Percentiles rank a stretch among this genome's conserved stretches.
These are phyloP conservation scores for Pleurotus djamor DNA, from an alignment of 768 basidiomycete species.

Conservation along the genomic window DNA sequence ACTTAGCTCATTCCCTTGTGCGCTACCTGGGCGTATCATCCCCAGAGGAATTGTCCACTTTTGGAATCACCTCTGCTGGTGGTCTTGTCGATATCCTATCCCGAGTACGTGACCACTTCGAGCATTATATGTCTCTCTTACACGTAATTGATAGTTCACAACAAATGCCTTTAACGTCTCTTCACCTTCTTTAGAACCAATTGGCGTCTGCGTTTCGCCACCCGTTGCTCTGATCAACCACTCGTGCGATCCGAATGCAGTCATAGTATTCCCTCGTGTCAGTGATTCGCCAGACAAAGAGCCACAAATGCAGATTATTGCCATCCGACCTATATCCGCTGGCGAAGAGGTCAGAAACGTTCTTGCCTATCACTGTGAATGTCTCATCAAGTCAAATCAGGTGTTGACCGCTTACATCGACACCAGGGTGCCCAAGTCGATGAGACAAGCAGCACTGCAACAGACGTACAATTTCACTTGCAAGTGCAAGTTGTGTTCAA, in stretches of 20 bases:
- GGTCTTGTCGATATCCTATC: constrained; percentile 75
- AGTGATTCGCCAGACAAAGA: constrained; percentile 34
- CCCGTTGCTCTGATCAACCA: constrained; percentile 83
- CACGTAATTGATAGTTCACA: constrained; percentile 56
- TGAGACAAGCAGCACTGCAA: constrained; percentile 54
- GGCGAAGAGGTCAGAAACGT: constrained; percentile 64
- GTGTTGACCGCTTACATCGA: constrained; percentile 86
- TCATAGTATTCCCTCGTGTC: constrained; percentile 82
- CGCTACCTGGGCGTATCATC: constrained; percentile 64
- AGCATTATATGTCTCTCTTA: constrained; percentile 5
- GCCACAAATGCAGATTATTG: constrained; percentile 71
- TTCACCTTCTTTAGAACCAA: constrained; percentile 69
- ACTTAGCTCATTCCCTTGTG: constrained; percentile 73
- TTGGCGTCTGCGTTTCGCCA: constrained; percentile 87
- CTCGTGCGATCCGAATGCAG: constrained; percentile 85
- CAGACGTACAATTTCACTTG: constrained; percentile 84
- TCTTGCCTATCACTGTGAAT: background rate
- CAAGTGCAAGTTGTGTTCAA: constrained; percentile 56
- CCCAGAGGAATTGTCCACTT: constrained; percentile 55
- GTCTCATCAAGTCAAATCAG: constrained; percentile 30
- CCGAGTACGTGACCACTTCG: constrained; percentile 40
- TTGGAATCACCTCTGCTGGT: constrained; percentile 50
- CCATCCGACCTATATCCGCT: constrained; percentile 57
- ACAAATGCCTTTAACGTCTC: constrained; percentile 92
- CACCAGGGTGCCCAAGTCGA: constrained; percentile 60